Base-by-base conservation (phyloP, 345 rosid genomes). In the Punica granatum region DNA sequence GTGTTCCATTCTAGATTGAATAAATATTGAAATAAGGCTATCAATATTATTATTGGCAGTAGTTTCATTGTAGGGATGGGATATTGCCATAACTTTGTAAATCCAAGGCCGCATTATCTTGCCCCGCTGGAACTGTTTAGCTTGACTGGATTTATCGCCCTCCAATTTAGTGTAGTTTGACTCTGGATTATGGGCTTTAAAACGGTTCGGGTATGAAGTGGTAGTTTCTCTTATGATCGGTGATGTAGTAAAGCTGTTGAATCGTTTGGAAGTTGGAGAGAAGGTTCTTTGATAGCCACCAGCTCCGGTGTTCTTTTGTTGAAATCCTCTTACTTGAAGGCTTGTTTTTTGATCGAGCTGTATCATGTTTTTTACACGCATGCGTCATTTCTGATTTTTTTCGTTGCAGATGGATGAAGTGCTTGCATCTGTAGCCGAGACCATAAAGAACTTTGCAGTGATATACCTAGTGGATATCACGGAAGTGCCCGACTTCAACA, bases 391-490 rank as follows among this genome's bases (percentile, higher is more conserved):
- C 19, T 19, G 39, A n/a, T n/a, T 4, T 60, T 39, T 63, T 21
- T 36, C 44, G 37, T 65, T 66, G 58, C 77, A 90, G 97, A 93
- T 93, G 98, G 98, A 93, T 73, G 98, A 93, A 67, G 97, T 90
- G 56, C 73, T 92, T 25, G 79, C 97, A 0, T 82, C 91, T 0
- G 96, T 93, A 64, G 98, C 98, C 0, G 97, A 93, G 89, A 90
- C 97, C 1, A 83, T 90, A 16, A 90, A 93, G 88, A 93, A 93
- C 78, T 93, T 93, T 80, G 98, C 94, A 10, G 97, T 90, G 30
- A 93, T 93, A 39, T 90, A 93, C 76, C 94, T 93, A 19, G 96
- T 93, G 69, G 97, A 93, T 80, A 93, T 93, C 46, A 79, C 86
- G 0, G 92, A 90, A 76, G 97, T 93, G 44, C 97, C 95, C 10